phyloP scores from a whole-genome alignment of 2,329 filamentous ascomycete genomes.

The Emmonsia crescens region DNA sequence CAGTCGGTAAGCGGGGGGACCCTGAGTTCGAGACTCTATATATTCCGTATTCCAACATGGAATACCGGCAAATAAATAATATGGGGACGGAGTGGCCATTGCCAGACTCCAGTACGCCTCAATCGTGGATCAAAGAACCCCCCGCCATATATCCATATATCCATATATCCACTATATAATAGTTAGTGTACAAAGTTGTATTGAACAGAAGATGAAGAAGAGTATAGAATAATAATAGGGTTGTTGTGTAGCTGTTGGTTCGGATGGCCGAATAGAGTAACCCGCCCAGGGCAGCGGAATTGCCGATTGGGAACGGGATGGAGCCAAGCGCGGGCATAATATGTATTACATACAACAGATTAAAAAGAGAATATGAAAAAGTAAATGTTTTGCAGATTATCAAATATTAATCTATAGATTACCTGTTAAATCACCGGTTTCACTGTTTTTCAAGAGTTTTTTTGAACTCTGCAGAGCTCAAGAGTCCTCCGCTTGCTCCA shows the following conservation, averaged over 20 bases:
- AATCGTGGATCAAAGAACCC: not conserved
- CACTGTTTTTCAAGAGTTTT: too few relatives aligned
- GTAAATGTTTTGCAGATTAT: too few relatives aligned
- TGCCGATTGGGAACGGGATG: slow-evolving; percentile 4
- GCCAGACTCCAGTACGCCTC: too few relatives aligned
- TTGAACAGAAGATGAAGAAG: not conserved
- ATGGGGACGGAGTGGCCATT: not conserved
- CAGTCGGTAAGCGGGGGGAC: not conserved
- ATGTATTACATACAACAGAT: too few relatives aligned
- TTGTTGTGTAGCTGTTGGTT: not conserved
- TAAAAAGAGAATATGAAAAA: too few relatives aligned
- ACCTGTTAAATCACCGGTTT: too few relatives aligned
- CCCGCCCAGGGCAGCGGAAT: slow-evolving; percentile 1
- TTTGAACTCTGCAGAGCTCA: too few relatives aligned
- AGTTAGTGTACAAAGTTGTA: too few relatives aligned
- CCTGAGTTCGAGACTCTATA: not conserved
- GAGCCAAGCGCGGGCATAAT: not conserved
- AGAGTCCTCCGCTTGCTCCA: too few relatives aligned
- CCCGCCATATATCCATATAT: too few relatives aligned
- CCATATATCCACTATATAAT: too few relatives aligned
- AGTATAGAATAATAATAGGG: not conserved
- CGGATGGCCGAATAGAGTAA: slow-evolving; percentile 7
- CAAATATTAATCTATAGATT: too few relatives aligned
- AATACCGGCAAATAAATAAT: not conserved
- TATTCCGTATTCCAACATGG: not conserved